These are phyloP conservation scores for Cordia subcordata DNA, from an alignment of 257 asterid species.

Conservation along the genomic window DNA sequence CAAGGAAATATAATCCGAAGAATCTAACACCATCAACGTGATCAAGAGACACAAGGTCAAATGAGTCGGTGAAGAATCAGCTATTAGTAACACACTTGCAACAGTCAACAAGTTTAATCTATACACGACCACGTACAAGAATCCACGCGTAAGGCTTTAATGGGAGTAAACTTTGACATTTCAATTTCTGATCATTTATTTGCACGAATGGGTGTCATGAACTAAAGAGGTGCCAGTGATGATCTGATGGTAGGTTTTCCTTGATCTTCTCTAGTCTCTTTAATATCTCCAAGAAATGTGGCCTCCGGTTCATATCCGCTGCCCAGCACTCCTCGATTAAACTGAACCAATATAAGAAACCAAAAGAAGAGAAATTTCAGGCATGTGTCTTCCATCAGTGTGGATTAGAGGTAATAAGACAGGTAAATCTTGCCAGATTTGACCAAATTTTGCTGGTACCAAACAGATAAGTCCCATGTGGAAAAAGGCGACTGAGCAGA, in stretches of 20 bases:
- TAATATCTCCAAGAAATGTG: conserved; percentile 80
- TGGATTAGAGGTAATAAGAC: too few species aligned
- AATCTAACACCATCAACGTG: neutral
- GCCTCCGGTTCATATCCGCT: conserved; percentile 73
- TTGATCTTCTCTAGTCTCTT: conserved; percentile 66
- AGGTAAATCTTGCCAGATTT: too few species aligned
- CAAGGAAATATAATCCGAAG: neutral
- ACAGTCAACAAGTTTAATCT: neutral
- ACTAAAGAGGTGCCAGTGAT: conserved; percentile 64
- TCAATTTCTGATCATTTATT: neutral
- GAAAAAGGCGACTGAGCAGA: too few species aligned
- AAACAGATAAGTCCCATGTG: too few species aligned
- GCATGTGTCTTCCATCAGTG: too few species aligned
- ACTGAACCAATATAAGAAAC: conserved; percentile 24
- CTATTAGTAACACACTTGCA: conserved; percentile 10
- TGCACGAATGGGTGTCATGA: conserved; percentile 19
- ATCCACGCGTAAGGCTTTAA: neutral
- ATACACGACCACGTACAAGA: neutral
- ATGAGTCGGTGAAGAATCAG: conserved; percentile 9
- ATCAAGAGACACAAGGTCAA: conserved; percentile 9
- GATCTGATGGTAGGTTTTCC: conserved; percentile 50
- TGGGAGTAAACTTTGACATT: neutral
- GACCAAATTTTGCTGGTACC: too few species aligned
- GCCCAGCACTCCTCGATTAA: conserved; percentile 82
- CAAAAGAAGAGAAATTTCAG: neutral